These are phyloP conservation scores for Russula lepida DNA, from an alignment of 768 basidiomycete species.

Conservation along the genomic window DNA sequence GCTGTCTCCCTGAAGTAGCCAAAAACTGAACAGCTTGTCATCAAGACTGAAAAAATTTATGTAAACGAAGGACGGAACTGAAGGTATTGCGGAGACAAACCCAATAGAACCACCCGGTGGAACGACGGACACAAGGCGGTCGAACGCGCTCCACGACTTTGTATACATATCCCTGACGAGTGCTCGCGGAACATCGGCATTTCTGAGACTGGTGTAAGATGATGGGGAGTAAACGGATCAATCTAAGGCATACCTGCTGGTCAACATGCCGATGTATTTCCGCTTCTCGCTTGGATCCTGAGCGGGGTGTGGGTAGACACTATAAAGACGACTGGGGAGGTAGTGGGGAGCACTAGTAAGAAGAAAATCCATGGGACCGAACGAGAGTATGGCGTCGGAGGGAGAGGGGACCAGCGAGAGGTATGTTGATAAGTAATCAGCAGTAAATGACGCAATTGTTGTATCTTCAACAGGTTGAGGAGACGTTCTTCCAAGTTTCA, in stretches of 20 bases:
- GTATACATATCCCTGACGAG: slow-evolving; percentile 87
- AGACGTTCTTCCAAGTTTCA: not conserved
- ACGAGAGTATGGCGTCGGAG: slow-evolving; percentile 67
- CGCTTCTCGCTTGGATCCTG: slow-evolving; percentile 67
- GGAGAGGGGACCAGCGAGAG: slow-evolving; percentile 66
- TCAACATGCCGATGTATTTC: slow-evolving; percentile 63
- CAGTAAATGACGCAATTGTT: slow-evolving; percentile 66
- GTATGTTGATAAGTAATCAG: slow-evolving; percentile 68
- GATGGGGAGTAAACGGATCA: not conserved
- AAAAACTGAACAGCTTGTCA: slow-evolving; percentile 87
- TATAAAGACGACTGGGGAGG: slow-evolving; percentile 66
- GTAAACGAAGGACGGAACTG: slow-evolving; percentile 5
- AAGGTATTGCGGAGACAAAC: slow-evolving; percentile 33
- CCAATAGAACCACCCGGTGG: slow-evolving; percentile 88
- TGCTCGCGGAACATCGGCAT: slow-evolving; percentile 77
- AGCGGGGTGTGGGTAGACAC: slow-evolving; percentile 71
- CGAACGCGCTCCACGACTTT: slow-evolving; percentile 89
- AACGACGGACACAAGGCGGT: slow-evolving; percentile 79
- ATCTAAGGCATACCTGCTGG: slow-evolving; percentile 47
- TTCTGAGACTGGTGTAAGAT: slow-evolving; percentile 35
- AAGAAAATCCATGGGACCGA: slow-evolving; percentile 75
- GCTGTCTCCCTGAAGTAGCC: slow-evolving; percentile 73
- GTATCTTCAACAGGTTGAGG: slow-evolving; percentile 43
- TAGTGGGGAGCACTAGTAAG: slow-evolving; percentile 70
- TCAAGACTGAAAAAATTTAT: slow-evolving; percentile 49